Evolutionary conservation across 2,329 filamentous ascomycete species (phyloP).

Genomic region (Triangularia verruculosa): DNA sequence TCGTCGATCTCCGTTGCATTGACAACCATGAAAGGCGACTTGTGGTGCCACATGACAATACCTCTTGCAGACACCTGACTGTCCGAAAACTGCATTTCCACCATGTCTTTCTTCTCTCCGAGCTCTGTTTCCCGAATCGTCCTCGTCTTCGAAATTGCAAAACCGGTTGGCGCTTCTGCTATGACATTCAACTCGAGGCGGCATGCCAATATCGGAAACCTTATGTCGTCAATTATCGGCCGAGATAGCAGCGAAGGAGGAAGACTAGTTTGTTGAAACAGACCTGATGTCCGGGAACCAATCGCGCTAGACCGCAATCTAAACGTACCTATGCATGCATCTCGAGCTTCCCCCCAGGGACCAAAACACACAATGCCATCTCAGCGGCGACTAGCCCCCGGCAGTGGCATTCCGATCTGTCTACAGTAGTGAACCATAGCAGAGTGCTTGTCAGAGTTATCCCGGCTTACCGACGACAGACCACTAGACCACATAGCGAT

Average conservation of each 20-base stretch:
- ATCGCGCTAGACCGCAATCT: constrained; percentile 21
- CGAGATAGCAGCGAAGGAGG: constrained; percentile 26
- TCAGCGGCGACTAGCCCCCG: background rate
- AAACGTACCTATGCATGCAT: constrained; percentile 14
- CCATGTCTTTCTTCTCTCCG: background rate
- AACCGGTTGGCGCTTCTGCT: constrained; percentile 9
- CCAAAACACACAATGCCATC: constrained; percentile 15
- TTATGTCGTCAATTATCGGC: constrained; percentile 27
- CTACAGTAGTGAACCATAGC: background rate
- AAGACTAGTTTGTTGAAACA: constrained; percentile 24
- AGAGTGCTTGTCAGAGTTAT: background rate
- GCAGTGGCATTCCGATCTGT: background rate
- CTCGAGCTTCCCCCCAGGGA: constrained; percentile 21
- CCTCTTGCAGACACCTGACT: constrained; percentile 4
- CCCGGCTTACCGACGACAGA: background rate
- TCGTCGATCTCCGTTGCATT: constrained; percentile 26
- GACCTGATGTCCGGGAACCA: constrained; percentile 18
- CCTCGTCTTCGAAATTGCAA: constrained; percentile 20
- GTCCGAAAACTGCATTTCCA: background rate
- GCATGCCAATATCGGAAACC: constrained; percentile 23
- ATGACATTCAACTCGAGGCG: constrained; percentile 18
- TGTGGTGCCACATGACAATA: constrained; percentile 25
- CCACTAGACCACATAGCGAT: background rate
- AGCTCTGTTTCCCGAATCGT: constrained; percentile 6
- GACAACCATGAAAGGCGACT: constrained; percentile 22